phyloP scores from a whole-genome alignment of 179 eudicot species.

The Spergularia azorica region DNA sequence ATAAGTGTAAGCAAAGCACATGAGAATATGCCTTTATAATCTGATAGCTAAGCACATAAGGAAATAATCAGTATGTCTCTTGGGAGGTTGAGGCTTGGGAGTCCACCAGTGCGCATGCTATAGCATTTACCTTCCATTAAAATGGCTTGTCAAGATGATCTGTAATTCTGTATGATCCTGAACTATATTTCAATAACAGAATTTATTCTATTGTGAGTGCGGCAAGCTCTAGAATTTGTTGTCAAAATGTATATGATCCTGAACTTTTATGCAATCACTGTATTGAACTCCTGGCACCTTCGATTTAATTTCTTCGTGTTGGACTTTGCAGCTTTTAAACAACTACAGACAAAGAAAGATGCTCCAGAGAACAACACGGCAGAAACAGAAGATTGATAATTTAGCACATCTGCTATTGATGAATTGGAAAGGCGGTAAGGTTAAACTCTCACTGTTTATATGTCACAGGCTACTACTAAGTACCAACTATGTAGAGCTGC shows the following conservation, averaged over 20 bases:
- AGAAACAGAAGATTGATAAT: slow-evolving; percentile 28
- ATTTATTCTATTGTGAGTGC: neutral
- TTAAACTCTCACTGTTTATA: slow-evolving; percentile 10
- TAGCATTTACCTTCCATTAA: neutral
- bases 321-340: slow-evolving; percentile 28
- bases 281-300: neutral
- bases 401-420: neutral
- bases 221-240: neutral
- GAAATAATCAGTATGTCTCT: no score
- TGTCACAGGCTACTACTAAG: neutral
- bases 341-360: slow-evolving; percentile 18
- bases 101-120: neutral
- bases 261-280: neutral
- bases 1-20: no score
- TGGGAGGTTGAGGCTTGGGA: neutral
- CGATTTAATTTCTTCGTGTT: neutral
- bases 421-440: neutral
- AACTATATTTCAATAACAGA: neutral
- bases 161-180: neutral
- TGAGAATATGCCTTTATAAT: no score
- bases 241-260: neutral
- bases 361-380: slow-evolving; percentile 15
- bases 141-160: neutral
- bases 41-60: no score
- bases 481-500: slow-evolving; percentile 5